Base-by-base conservation (phyloP, 2,329 filamentous ascomycete species). In the Botryotinia calthae region DNA sequence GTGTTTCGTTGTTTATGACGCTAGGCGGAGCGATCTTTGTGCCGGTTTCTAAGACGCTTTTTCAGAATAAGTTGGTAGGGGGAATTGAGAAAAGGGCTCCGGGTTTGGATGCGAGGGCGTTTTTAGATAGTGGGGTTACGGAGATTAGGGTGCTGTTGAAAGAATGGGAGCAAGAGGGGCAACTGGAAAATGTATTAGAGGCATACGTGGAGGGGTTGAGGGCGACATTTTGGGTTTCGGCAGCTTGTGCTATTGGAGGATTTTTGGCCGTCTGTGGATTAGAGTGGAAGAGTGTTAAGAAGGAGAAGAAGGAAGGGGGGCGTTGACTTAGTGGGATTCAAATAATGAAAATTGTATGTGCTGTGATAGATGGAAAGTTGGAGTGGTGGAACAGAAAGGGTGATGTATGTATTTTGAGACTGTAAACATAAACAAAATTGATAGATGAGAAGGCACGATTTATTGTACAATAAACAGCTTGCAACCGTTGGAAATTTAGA, bases 11-110 rank as follows among this genome's bases (percentile, higher is more conserved):
- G 81, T 89, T 88, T 82, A 89, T 92, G 78, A 85, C 85, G 2
- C 84, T 93, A 7, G 90, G 90, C 56, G 90, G 90, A 4, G 89
- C 91, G 3, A 81, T 93, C 34, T 88, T 88, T 76, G 86, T 93
- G 65, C 86, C 87, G 9, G 87, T 91, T 14, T 87, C 87, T 0
- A 89, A 93, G 79, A 88, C 89, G 31, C 68, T 91, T 63, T 92
- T 93, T 82, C 86, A 88, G 74, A 91, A 92, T 78, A 87, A 85
- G 0, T 83, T 93, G 31, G 82, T 88, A 63, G 80, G 84, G 9
- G 84, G 86, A 48, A 82, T 93, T 7, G 75, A 78, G 25, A 73
- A 77, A 2, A 79, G 83, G 73, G 82, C 84, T 16, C 83, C 85
- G 1, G 80, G 81, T 28, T 78, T 89, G 28, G 81, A 86, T 58